Base-by-base conservation (phyloP, 495 filamentous ascomycete species). In the Neurospora tetraspora region DNA sequence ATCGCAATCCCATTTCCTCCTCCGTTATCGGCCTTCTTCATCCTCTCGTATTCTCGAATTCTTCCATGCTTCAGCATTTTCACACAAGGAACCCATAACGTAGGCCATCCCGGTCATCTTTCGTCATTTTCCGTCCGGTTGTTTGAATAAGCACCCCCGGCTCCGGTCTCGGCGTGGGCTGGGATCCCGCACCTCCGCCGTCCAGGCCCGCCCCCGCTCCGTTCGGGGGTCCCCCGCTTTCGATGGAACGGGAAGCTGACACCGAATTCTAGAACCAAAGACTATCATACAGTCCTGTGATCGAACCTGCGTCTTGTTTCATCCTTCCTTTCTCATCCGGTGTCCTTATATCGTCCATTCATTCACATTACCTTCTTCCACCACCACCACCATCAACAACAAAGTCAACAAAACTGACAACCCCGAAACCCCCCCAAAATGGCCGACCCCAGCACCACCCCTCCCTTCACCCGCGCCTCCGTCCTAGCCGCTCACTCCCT, bases 401-500 rank as follows among this genome's bases (percentile, higher is more conserved):
- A 12, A 23, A 23, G n/a, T 53, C 40, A 43, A 43, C 40, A 43
- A 14, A 43, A 4, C 40, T 14, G 23, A 12, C 47, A 3, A 59
- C 5, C 53, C 14, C 53, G 11, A 8, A 16, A 68, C 20, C 37
- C n/a, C 20, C 34, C 2, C 38, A 79, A 61, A 71, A 90, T 88
- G 87, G 81, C 86, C 73, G 81, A 85, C 75, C 79, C 84, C 10
- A 79, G 84, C 14, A 84, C 82, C 18, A 81, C 81, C 10, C 87
- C 85, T 43, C 88, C 88, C 3, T 87, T 97, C 18, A 92, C 88
- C 27, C 90, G 92, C 14, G 78, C 84, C 68, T 91, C 91, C 36
- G 88, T 97, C 42, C 75, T 88, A 43, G 82, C 83, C 69, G 95
- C 96, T 4, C 89, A 93, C 83, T 75, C 82, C 47, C 86, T 92